A percentile compares a stretch with the other conserved stretches of the same genome.
phyloP scores from a whole-genome alignment of 2,329 filamentous ascomycete genomes.

The Thelonectria olida region DNA sequence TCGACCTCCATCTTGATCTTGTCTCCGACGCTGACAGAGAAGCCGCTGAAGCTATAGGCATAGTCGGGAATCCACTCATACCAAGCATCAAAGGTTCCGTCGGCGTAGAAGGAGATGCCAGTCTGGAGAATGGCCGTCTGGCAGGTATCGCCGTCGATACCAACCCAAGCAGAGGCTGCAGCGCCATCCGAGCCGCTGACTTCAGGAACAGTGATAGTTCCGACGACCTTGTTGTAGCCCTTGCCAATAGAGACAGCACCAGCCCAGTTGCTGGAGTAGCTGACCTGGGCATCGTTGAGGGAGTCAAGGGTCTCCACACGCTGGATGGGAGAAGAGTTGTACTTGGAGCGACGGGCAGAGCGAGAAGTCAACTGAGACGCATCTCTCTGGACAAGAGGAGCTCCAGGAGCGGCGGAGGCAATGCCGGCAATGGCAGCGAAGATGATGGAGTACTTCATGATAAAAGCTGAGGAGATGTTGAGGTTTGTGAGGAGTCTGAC shows the following conservation, averaged over 20 bases:
- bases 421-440: too few relatives aligned
- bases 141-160: constrained; percentile 58
- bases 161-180: constrained; percentile 53
- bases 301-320: too few relatives aligned
- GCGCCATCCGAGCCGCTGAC: constrained; percentile 26
- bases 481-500: too few relatives aligned
- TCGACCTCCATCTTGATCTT: constrained; percentile 43
- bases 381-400: too few relatives aligned
- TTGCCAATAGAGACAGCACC: constrained; percentile 40
- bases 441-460: too few relatives aligned
- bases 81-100: constrained; percentile 53
- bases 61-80: constrained; percentile 58
- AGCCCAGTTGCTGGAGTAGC: constrained; percentile 43
- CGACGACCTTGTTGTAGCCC: constrained; percentile 40
- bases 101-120: constrained; percentile 50
- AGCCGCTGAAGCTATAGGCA: constrained; percentile 50
- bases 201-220: constrained; percentile 42
- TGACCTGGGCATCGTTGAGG: constrained; percentile 19
- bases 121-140: constrained; percentile 52
- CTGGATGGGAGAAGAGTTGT: too few relatives aligned
- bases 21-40: constrained; percentile 43
- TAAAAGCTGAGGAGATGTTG: too few relatives aligned
- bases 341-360: too few relatives aligned
- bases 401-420: too few relatives aligned
- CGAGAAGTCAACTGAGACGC: too few relatives aligned